Percentiles rank a stretch among this genome's conserved stretches.
phyloP scores from a whole-genome alignment of 2,329 filamentous ascomycete genomes.

The Pseudocercospora crystallina region DNA sequence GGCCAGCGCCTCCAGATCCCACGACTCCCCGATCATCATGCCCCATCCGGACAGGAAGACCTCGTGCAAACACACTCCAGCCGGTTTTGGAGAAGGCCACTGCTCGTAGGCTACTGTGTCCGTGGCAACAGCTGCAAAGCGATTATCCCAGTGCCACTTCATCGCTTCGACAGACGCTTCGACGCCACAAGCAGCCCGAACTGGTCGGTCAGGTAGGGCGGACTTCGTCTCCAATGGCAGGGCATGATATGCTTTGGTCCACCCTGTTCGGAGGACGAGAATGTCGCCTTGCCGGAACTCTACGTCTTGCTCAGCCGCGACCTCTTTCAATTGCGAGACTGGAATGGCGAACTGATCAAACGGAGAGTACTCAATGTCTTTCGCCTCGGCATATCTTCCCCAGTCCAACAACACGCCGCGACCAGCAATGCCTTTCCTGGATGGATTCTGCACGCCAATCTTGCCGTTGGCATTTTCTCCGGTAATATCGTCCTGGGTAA shows the following conservation, averaged over 20 bases:
- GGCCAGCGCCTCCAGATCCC: slow-evolving; percentile 48
- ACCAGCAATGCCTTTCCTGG: slow-evolving; percentile 56
- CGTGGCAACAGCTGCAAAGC: slow-evolving; percentile 14
- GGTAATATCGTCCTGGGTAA: slow-evolving; percentile 40
- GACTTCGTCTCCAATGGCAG: slow-evolving; percentile 1
- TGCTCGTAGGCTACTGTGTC: slow-evolving; percentile 27
- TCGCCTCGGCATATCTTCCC: slow-evolving; percentile 37
- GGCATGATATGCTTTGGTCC: slow-evolving; percentile 37
- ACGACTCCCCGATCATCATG: slow-evolving; percentile 53
- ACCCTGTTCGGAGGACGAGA: slow-evolving; percentile 52
- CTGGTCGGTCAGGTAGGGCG: not conserved
- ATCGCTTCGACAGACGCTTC: slow-evolving; percentile 6
- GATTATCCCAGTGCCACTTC: slow-evolving; percentile 16
- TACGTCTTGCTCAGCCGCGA: slow-evolving; percentile 48
- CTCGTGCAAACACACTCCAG: slow-evolving; percentile 42
- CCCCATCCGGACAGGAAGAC: slow-evolving; percentile 51
- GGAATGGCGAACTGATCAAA: slow-evolving; percentile 5
- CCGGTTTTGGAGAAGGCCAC: slow-evolving; percentile 34
- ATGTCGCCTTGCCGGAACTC: slow-evolving; percentile 57
- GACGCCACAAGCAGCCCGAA: slow-evolving; percentile 4
- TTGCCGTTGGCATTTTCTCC: slow-evolving; percentile 33
- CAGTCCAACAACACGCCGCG: slow-evolving; percentile 57
- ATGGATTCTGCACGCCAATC: slow-evolving; percentile 46
- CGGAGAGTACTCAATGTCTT: slow-evolving; percentile 4
- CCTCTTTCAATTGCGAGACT: slow-evolving; percentile 26